Evolutionary conservation across 352 stramenopile genomes (phyloP), one percentile per base, ranked within the genome.

Genomic region (Aphanomyces astaci): DNA sequence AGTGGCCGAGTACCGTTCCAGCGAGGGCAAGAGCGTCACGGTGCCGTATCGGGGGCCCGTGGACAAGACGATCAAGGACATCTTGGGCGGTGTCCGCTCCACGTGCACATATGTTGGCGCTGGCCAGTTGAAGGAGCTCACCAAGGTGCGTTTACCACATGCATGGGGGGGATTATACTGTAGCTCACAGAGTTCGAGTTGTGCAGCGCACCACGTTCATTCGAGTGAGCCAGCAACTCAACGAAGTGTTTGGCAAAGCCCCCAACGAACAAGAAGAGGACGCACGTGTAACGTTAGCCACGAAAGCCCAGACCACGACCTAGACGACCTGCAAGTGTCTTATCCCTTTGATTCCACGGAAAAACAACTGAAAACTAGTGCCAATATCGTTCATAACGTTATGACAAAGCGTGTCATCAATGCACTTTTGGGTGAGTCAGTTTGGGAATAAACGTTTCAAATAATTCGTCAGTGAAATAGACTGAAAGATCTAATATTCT

Each of bases 41-140:
- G 86, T 97, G 19, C 82, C 86, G 5, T 96, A 95, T 66, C 82
- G 85, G 22, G 91, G 91, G 0, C 75, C 88, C 0, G 88, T 97
- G 28, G 72, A 74, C 11, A 76, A 40, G 3, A 97, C 89, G 15
- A 84, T 89, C 59, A 90, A 90, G 69, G 89, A 97, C 63, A 94
- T 98, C 33, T 80, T 98, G 15, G 92, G 92, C 11, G 92, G 92
- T n/a, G 78, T 98, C 54, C 85, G 92, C 22, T 96, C 87, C 7
- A 90, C 90, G 1, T 98, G 92, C 73, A 98, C 92, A 36, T 97
- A 98, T 73, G 91, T 98, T 1, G 92, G 92, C 13, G 92, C 92
- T 2, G 75, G 74, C 57, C 78, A 88, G 59, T 73, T 97, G 28
- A 96, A 96, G 73, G 88, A 98, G 70, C 81, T 98, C 28, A 92